phyloP scores from a whole-genome alignment of 2,329 filamentous ascomycete species.

The Paraphaeosphaeria minitans region DNA sequence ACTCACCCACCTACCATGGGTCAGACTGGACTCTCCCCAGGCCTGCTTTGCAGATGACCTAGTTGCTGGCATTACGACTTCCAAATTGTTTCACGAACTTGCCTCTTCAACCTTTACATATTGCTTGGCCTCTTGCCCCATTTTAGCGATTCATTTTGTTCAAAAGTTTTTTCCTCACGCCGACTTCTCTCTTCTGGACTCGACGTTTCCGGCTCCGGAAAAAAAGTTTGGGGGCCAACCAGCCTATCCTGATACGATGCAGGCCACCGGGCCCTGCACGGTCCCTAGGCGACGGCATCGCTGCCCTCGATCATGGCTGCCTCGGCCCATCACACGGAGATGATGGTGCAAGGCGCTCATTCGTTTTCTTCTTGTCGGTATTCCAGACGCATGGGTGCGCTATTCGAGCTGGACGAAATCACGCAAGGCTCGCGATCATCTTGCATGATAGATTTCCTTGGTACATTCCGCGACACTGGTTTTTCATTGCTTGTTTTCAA shows the following conservation, averaged over 20 bases:
- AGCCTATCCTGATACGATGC: too few species aligned
- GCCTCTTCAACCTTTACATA: conserved; percentile 24
- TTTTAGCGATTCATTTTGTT: conserved; percentile 40
- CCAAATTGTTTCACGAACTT: conserved; percentile 33
- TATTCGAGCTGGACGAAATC: conserved; percentile 45
- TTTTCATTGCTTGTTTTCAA: conserved; percentile 31
- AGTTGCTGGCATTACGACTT: conserved; percentile 6
- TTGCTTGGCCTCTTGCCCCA: conserved; percentile 19
- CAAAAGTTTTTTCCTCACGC: conserved; percentile 38
- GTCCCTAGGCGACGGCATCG: conserved; percentile 26
- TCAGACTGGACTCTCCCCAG: conserved; percentile 1
- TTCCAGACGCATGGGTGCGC: conserved; percentile 44
- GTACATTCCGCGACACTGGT: conserved; percentile 25
- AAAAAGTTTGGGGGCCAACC: too few species aligned
- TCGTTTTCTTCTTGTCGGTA: conserved; percentile 38
- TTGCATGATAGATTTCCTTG: conserved; percentile 48
- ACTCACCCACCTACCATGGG: neutral
- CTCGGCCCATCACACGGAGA: conserved; percentile 16
- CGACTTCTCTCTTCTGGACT: conserved; percentile 18
- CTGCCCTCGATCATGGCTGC: conserved; percentile 18
- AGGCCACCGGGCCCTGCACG: conserved; percentile 15
- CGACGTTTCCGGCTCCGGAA: neutral
- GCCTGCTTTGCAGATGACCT: neutral
- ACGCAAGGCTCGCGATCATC: conserved; percentile 40
- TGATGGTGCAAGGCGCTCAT: conserved; percentile 20